Base-by-base conservation (phyloP, 352 stramenopile genomes). In the Phytopythium delawarense region DNA sequence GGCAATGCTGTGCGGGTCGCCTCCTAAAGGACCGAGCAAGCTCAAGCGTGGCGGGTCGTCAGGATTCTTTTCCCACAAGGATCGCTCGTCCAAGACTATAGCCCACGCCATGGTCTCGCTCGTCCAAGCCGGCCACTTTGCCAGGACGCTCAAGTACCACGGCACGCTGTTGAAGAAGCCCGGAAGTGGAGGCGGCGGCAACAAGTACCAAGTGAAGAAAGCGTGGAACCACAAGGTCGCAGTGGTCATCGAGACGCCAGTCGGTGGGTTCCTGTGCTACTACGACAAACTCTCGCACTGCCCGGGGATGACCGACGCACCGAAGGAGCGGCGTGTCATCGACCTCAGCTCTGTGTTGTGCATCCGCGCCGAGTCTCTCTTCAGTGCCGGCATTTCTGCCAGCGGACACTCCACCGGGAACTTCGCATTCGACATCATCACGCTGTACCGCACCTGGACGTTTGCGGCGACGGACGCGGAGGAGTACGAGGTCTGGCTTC, bases 391-490 rank as follows among this genome's bases (percentile, higher is more conserved):
- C 21, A 55, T 25, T 28, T 28, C 54, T 46, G 57, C 16, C n/a
- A 34, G 66, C 12, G 39, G 66, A 16, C 59, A 39, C 35, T 34
- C 12, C 2, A 8, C 46, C 1, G 63, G 64, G 23, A 62, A 50
- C 11, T 79, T 71, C 34, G 76, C 78, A 4, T 92, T 92, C 45
- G 84, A 92, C 52, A 62, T 92, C 32, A 77, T 91, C 5, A 91
- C 84, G 0, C 56, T 92, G 25, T 91, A 91, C 66, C 84, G 84
- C 30, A 86, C 67, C 7, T 92, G 81, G 81, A 90, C 80, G 2
- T 91, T 92, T 59, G 80, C 79, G 16, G 69, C 79, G 11, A 54
- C 57, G 2, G 73, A 85, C 9, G 57, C 65, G 0, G 62, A 80
- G 16, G 69, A 89, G 44, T 89, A 87, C 59, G 76, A 86, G 34